These are phyloP conservation scores for Heterococcus sp. DNA, from an alignment of 108 stramenopile species.

Conservation along the genomic window DNA sequence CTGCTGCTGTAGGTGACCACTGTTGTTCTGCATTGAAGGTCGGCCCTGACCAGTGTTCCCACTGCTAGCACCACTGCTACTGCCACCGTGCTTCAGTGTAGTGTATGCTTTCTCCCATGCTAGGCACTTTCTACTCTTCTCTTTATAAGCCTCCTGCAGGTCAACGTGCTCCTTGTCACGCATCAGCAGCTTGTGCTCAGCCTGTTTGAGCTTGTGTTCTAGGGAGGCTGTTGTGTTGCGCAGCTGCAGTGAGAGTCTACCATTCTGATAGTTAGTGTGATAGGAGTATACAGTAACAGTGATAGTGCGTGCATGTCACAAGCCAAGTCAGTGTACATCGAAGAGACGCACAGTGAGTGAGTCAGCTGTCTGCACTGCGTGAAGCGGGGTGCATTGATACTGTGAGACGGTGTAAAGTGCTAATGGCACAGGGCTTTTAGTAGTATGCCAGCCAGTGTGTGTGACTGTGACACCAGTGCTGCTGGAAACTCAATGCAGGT, in stretches of 20 bases:
- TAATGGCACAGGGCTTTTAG: too few relatives aligned
- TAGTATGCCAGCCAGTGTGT: too few relatives aligned
- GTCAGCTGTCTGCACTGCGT: too few relatives aligned
- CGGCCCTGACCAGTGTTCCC: not conserved
- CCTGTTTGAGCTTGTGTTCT: slow-evolving; percentile 32
- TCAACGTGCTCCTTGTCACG: slow-evolving; percentile 30
- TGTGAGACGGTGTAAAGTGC: too few relatives aligned
- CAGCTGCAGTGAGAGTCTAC: slow-evolving; percentile 31
- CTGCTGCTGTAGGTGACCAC: too few relatives aligned
- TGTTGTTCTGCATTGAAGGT: too few relatives aligned
- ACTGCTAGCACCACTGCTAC: not conserved
- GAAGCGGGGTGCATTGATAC: too few relatives aligned
- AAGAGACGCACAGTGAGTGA: not conserved
- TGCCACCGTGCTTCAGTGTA: not conserved
- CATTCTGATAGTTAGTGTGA: slow-evolving; percentile 7
- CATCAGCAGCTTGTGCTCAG: slow-evolving; percentile 26
- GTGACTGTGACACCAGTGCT: too few relatives aligned
- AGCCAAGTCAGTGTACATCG: too few relatives aligned
- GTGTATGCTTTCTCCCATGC: slow-evolving; percentile 46
- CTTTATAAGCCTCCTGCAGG: slow-evolving; percentile 40
- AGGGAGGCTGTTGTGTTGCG: slow-evolving; percentile 12
- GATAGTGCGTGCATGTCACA: not conserved
- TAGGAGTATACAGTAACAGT: not conserved
- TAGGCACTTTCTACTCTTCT: slow-evolving; percentile 41
- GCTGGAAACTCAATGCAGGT: too few relatives aligned